phyloP scores from a whole-genome alignment of 257 asterid genomes.

The Craterostigma plantagineum region DNA sequence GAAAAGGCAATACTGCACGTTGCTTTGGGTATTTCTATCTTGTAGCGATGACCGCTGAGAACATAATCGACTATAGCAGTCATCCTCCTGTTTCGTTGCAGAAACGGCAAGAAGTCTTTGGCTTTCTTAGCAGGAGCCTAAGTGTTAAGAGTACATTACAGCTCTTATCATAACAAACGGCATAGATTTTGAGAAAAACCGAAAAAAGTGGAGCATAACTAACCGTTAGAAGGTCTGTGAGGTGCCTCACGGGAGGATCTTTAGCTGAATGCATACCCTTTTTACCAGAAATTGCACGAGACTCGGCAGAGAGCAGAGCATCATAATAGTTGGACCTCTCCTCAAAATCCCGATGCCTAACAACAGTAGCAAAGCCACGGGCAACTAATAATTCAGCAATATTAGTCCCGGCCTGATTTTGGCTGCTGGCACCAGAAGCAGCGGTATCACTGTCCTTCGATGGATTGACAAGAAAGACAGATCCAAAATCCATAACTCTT shows the following conservation, averaged over 20 bases:
- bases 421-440: no score
- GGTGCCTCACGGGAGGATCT: constrained; percentile 78
- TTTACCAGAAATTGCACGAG: constrained; percentile 75
- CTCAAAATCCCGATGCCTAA: constrained; percentile 95
- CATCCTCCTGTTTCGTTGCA: constrained; percentile 85
- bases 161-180: neutral
- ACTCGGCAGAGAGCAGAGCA: constrained; percentile 76
- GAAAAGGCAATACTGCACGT: constrained; percentile 90
- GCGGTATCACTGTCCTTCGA: constrained; percentile 69
- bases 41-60: constrained; percentile 89
- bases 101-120: constrained; percentile 71
- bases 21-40: constrained; percentile 76
- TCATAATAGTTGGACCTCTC: constrained; percentile 89
- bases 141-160: neutral
- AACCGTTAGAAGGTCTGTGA: constrained; percentile 70
- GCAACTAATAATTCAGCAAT: constrained; percentile 79
- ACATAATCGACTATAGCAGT: constrained; percentile 87
- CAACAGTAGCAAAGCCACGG: constrained; percentile 86
- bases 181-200: constrained; percentile 1
- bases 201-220: constrained; percentile 8
- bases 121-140: constrained; percentile 81
- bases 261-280: constrained; percentile 81
- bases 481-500: constrained; percentile 87
- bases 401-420: constrained; percentile 34
- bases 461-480: constrained; percentile 50